A percentile compares a stretch with the other conserved stretches of the same genome.
These are phyloP conservation scores for Phaeolepiota aurea DNA, from an alignment of 768 basidiomycete species.

Conservation along the genomic window DNA sequence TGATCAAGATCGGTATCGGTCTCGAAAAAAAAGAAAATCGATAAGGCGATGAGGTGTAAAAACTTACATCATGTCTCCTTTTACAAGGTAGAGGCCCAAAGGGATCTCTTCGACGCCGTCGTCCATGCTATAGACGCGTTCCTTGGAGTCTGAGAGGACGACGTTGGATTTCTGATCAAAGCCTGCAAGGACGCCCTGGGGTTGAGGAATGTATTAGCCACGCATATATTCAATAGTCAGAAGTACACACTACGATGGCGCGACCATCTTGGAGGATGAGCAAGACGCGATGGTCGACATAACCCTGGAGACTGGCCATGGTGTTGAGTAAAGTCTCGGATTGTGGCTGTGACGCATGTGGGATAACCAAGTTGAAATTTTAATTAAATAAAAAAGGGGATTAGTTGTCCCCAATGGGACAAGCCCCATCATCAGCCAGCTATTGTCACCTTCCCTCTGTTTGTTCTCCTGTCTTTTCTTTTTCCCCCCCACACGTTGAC, in stretches of 20 bases:
- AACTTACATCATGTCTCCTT: conserved; percentile 96
- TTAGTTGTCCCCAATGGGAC: background rate
- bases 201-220: conserved; percentile 2
- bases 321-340: conserved; percentile 10
- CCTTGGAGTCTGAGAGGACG: conserved; percentile 89
- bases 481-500: background rate
- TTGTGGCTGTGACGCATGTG: background rate
- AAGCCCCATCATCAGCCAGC: background rate
- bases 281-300: conserved; percentile 87
- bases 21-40: background rate
- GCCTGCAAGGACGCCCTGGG: conserved; percentile 82
- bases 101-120: conserved; percentile 93
- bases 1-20: background rate
- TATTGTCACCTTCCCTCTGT: background rate
- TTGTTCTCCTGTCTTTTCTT: background rate
- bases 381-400: background rate
- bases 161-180: conserved; percentile 96
- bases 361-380: background rate
- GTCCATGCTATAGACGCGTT: conserved; percentile 86
- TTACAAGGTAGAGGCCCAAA: conserved; percentile 92
- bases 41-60: background rate
- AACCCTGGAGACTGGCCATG: conserved; percentile 90
- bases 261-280: conserved; percentile 95
- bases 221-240: background rate
- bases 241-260: conserved; percentile 71